Conservation (phyloP, 768 basidiomycete species). For the Boletus barrowsii region DNA sequence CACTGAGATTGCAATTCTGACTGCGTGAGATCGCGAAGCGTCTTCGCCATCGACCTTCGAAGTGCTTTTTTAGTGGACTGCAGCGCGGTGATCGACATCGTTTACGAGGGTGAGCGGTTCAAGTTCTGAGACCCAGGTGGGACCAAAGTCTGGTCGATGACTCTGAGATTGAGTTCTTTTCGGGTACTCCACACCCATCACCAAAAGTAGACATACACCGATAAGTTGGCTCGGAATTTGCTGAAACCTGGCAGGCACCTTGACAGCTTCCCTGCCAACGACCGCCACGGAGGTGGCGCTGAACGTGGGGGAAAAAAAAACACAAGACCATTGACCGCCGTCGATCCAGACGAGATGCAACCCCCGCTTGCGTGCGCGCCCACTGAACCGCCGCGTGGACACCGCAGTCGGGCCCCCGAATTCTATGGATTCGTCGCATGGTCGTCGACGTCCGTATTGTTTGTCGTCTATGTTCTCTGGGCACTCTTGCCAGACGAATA, state of each 20-base stretch:
- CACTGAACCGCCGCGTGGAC: slow-evolving; percentile 37
- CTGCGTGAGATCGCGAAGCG: slow-evolving; percentile 43
- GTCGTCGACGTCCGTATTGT: slow-evolving; percentile 71
- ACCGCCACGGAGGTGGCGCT: slow-evolving; percentile 22
- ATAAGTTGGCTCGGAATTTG: slow-evolving; percentile 10
- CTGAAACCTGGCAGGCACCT: too few species aligned
- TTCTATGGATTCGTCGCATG: slow-evolving; percentile 91
- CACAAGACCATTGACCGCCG: too few species aligned
- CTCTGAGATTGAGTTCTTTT: background rate
- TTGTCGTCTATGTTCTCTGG: slow-evolving; percentile 74
- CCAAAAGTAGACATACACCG: background rate
- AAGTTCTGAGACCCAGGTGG: background rate
- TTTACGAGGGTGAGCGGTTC: too few species aligned
- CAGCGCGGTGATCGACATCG: slow-evolving; percentile 30
- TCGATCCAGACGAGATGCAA: slow-evolving; percentile 7
- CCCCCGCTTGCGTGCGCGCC: slow-evolving; percentile 47
- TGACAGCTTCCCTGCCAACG: background rate
- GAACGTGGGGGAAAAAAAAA: slow-evolving; percentile 1
- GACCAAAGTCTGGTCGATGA: background rate
- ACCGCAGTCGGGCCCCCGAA: slow-evolving; percentile 71
- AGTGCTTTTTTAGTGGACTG: slow-evolving; percentile 50
- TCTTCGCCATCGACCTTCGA: slow-evolving; percentile 46
- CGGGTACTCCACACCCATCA: background rate
- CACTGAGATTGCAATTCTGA: slow-evolving; percentile 59
- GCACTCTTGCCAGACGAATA: slow-evolving; percentile 72